A percentile compares a stretch with the other conserved stretches of the same genome.
Conservation (phyloP, 495 filamentous ascomycete species). For the Penicillium silybi region DNA sequence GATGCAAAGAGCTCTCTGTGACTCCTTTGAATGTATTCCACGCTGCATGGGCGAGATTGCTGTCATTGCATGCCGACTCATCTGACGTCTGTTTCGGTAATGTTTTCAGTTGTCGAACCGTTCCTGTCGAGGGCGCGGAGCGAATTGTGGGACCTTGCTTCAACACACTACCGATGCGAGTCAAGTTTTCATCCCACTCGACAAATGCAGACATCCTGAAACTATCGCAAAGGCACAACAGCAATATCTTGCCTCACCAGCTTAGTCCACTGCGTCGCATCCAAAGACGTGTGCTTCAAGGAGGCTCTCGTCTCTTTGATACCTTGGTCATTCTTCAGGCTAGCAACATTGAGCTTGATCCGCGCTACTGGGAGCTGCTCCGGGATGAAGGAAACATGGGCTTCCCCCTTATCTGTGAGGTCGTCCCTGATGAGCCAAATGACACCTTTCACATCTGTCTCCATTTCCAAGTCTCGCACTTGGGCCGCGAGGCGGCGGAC, state of each 20-base stretch:
- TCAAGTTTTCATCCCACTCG: constrained; percentile 38
- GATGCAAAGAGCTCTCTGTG: constrained; percentile 48
- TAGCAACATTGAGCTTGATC: constrained; percentile 45
- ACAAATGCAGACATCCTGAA: constrained; percentile 50
- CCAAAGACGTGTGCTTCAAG: constrained; percentile 45
- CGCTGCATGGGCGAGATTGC: constrained; percentile 59
- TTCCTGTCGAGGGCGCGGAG: constrained; percentile 59
- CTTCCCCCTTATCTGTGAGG: constrained; percentile 66
- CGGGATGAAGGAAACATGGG: constrained; percentile 74
- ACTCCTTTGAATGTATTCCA: constrained; percentile 64
- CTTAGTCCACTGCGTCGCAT: constrained; percentile 60
- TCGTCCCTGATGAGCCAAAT: constrained; percentile 49
- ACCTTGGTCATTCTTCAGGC: constrained; percentile 72
- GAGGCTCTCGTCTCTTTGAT: constrained; percentile 59
- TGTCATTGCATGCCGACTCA: constrained; percentile 48
- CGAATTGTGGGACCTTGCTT: constrained; percentile 76
- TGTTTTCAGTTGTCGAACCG: constrained; percentile 68
- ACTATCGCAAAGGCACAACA: constrained; percentile 53
- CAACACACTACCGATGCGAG: constrained; percentile 72
- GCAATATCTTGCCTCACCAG: constrained; percentile 57
- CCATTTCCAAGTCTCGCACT: constrained; percentile 29
- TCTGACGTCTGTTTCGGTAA: constrained; percentile 78
- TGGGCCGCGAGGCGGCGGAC: constrained; percentile 35
- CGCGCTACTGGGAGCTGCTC: constrained; percentile 59
- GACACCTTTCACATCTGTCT: constrained; percentile 31